Percentiles rank a stretch among this genome's conserved stretches.
Conservation (phyloP, 139 green algal species). For the Closterium sp. region DNA sequence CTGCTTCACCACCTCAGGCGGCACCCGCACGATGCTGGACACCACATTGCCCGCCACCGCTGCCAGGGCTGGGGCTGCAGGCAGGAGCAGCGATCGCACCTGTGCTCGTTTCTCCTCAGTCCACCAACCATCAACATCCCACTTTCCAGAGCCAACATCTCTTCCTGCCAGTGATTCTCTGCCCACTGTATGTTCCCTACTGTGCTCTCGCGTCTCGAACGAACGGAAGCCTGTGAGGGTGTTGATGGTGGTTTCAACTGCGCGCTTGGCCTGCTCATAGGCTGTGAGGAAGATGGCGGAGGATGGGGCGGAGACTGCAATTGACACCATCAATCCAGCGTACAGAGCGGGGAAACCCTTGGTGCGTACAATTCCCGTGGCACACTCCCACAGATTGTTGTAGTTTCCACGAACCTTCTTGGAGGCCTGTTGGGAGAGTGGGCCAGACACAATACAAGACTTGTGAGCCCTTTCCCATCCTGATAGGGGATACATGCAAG, state of each 20-base stretch:
- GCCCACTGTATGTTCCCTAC: neutral
- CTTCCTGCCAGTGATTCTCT: neutral
- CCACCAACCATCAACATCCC: neutral
- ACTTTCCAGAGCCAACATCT: neutral
- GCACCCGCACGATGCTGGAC: conserved; percentile 54
- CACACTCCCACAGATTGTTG: conserved; percentile 43
- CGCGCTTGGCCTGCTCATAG: conserved; percentile 51
- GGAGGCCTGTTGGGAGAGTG: conserved; percentile 11
- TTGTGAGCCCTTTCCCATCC: neutral
- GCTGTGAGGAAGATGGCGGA: conserved; percentile 54
- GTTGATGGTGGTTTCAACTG: conserved; percentile 4
- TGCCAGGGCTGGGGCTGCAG: conserved; percentile 32
- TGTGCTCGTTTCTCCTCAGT: neutral
- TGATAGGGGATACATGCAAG: neutral
- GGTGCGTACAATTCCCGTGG: conserved; percentile 28
- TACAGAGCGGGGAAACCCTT: conserved; percentile 33
- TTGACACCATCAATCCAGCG: conserved; percentile 25
- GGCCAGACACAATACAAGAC: neutral
- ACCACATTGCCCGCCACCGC: conserved; percentile 45
- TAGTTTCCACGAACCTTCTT: conserved; percentile 40
- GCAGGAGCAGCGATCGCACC: neutral
- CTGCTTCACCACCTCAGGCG: conserved; percentile 57
- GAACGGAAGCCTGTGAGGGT: neutral
- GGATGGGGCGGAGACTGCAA: conserved; percentile 49
- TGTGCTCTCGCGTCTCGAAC: neutral